A percentile compares a stretch with the other conserved stretches of the same genome.
Evolutionary conservation across 768 basidiomycete genomes (phyloP).

Genomic region (Leccinum broughii): DNA sequence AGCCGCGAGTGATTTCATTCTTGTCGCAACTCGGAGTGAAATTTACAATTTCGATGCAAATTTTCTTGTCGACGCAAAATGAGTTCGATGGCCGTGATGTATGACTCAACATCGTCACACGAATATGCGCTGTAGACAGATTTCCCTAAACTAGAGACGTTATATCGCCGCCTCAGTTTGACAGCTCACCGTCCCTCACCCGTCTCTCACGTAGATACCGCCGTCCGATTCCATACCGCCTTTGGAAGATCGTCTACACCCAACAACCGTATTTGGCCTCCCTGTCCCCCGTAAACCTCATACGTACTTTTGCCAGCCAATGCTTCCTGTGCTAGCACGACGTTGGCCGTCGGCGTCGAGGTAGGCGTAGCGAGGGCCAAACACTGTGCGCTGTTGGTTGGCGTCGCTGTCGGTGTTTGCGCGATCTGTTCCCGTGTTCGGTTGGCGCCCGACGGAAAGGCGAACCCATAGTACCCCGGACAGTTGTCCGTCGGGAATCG

Average conservation of each 20-base stretch:
- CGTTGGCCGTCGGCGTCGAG: slow-evolving; percentile 26
- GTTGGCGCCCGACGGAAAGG: slow-evolving; percentile 30
- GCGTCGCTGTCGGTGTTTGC: slow-evolving; percentile 30
- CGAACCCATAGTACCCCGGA: slow-evolving; percentile 35
- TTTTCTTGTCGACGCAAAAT: background rate
- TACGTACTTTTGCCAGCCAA: slow-evolving; percentile 8
- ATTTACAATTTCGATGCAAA: background rate
- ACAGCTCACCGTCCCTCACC: background rate
- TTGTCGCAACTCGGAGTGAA: too few relatives aligned
- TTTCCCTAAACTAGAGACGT: background rate
- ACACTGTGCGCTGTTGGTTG: slow-evolving; percentile 27
- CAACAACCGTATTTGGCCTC: slow-evolving; percentile 9
- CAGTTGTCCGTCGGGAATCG: slow-evolving; percentile 33
- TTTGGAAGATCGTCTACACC: slow-evolving; percentile 20
- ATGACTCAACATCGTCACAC: background rate
- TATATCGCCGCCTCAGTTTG: background rate
- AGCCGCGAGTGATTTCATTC: too few relatives aligned
- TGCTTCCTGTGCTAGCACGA: slow-evolving; percentile 17
- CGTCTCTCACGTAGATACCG: slow-evolving; percentile 4
- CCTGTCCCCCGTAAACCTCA: slow-evolving; percentile 16
- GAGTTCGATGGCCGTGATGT: background rate
- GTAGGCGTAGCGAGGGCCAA: slow-evolving; percentile 27
- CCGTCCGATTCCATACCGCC: slow-evolving; percentile 25
- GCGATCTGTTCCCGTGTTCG: slow-evolving; percentile 29
- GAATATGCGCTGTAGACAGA: background rate